Percentiles rank a stretch among this genome's conserved stretches.
Evolutionary conservation across 768 basidiomycete species (phyloP).

Genomic region (Cyclocybe cylindracea): DNA sequence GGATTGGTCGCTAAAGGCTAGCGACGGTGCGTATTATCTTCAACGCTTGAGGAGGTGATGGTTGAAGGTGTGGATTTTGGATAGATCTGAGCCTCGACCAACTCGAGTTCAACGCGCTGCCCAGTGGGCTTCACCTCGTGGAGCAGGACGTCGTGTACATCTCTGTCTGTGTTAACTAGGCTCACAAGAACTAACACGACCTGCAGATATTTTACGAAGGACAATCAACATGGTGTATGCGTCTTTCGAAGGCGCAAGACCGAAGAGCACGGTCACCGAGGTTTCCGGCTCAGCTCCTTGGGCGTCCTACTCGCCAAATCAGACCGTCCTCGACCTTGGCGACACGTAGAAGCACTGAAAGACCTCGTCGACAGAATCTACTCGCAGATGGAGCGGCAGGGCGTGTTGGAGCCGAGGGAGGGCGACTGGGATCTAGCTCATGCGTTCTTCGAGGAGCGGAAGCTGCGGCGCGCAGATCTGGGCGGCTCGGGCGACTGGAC

Average conservation of each 20-base stretch:
- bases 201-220: constrained; percentile 71
- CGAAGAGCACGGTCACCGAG: constrained; percentile 71
- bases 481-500: constrained; percentile 62
- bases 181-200: constrained; percentile 2
- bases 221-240: constrained; percentile 68
- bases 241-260: constrained; percentile 73
- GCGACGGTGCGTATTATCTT: constrained; percentile 48
- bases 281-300: constrained; percentile 77
- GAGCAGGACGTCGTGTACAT: constrained; percentile 80
- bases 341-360: constrained; percentile 66
- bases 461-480: constrained; percentile 48
- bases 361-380: constrained; percentile 57
- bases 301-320: constrained; percentile 73
- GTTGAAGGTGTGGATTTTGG: not conserved
- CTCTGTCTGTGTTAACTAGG: not conserved
- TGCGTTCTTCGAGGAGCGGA: constrained; percentile 66
- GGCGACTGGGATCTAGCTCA: constrained; percentile 64
- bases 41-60: not conserved
- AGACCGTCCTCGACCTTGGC: constrained; percentile 71
- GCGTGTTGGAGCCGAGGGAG: constrained; percentile 49
- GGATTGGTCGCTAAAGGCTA: constrained; percentile 77
- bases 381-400: constrained; percentile 46
- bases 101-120: constrained; percentile 80
- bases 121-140: constrained; percentile 79
- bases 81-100: constrained; percentile 66